Percentiles rank a stretch among this genome's conserved stretches.
These are phyloP conservation scores for Fonsecaea erecta DNA, from an alignment of 2,329 filamentous ascomycete species.

Conservation along the genomic window DNA sequence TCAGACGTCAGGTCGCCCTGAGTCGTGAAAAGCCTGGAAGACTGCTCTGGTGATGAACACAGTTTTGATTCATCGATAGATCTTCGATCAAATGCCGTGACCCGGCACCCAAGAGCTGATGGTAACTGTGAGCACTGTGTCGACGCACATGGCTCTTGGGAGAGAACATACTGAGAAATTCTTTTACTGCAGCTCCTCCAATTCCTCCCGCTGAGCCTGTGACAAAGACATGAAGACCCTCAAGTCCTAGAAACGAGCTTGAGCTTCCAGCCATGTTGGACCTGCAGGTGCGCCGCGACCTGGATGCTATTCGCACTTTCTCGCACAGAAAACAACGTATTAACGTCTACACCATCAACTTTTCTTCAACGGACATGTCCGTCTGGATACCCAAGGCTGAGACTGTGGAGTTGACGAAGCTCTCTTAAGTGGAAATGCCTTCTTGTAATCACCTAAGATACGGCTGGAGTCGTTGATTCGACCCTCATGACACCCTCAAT, in stretches of 20 bases:
- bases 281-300: not conserved
- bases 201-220: conserved; percentile 60
- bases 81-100: conserved; percentile 58
- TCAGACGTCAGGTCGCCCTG: conserved; percentile 57
- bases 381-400: not conserved
- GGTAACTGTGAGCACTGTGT: conserved; percentile 5
- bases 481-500: not conserved
- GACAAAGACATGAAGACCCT: conserved; percentile 58
- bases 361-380: not conserved
- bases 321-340: not conserved
- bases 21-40: conserved; percentile 47
- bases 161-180: conserved; percentile 55
- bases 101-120: conserved; percentile 58
- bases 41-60: conserved; percentile 39
- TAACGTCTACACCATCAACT: not conserved
- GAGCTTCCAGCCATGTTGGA: conserved; percentile 1
- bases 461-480: not conserved
- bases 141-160: not conserved
- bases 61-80: conserved; percentile 42
- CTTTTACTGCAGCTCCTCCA: conserved; percentile 55
- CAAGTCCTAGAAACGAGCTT: conserved; percentile 54
- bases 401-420: not conserved
- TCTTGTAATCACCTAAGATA: not conserved
- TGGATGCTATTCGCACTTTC: not conserved
- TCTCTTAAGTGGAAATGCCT: not conserved